Evolutionary conservation across 129 eudicot species (phyloP).

Genomic region (Rutidosis leptorrhynchoides): DNA sequence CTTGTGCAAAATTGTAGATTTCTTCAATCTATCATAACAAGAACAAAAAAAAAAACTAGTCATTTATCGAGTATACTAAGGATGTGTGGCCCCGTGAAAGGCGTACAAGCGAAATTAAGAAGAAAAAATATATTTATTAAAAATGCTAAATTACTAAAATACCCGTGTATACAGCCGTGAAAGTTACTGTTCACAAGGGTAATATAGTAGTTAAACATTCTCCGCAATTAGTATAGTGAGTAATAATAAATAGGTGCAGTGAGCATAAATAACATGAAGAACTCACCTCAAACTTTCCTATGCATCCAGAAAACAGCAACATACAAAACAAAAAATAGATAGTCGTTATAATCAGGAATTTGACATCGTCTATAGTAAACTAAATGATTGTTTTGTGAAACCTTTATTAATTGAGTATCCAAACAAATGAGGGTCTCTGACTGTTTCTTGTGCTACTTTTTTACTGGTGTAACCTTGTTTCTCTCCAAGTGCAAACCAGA

Average conservation of each 20-base stretch:
- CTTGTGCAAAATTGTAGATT: constrained; percentile 91
- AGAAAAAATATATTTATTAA: too few relatives aligned
- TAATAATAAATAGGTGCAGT: not conserved
- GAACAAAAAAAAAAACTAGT: not conserved
- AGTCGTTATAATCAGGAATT: constrained; percentile 26
- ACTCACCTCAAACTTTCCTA: constrained; percentile 92
- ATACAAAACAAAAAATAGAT: constrained; percentile 32
- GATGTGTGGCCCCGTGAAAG: too few relatives aligned
- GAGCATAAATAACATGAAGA: not conserved
- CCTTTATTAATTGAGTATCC: constrained; percentile 69
- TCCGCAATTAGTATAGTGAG: too few relatives aligned
- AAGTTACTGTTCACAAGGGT: too few relatives aligned
- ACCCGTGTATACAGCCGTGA: too few relatives aligned
- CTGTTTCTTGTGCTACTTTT: constrained; percentile 59
- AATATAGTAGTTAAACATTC: too few relatives aligned
- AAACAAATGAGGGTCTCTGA: constrained; percentile 88
- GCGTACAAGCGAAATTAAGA: too few relatives aligned
- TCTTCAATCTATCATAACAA: constrained; percentile 64
- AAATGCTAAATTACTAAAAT: too few relatives aligned
- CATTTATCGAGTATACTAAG: not conserved
- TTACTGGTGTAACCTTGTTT: constrained; percentile 87
- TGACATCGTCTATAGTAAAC: not conserved
- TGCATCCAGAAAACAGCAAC: constrained; percentile 34
- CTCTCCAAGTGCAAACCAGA: constrained; percentile 96
- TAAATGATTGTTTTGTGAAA: not conserved